Evolutionary conservation across 345 rosid species (phyloP), one percentile per base, ranked within the genome.

Genomic region (Populus davidiana): DNA sequence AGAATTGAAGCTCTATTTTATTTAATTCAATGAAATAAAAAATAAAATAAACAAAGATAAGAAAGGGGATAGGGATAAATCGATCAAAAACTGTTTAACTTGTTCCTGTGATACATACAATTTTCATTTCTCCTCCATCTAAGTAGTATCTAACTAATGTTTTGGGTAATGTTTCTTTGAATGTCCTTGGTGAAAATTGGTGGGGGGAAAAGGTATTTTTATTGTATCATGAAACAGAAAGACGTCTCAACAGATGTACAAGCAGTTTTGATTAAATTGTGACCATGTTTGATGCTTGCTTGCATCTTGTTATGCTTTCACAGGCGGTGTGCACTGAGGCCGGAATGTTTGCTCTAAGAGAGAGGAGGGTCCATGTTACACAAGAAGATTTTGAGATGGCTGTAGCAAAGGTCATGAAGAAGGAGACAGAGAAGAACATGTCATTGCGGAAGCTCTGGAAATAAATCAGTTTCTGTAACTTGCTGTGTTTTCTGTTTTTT

Each of bases 321-420:
- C 87, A 96, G 99, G 99, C 99, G 38, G 99, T 96, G 54, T 96
- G 99, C 90, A 96, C 99, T 2, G 99, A 96, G 83, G 97, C 97
- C 0, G 99, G 99, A 0, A 96, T 96, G 99, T 96, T 96, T 91
- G 99, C 99, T 2, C 81, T 96, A 33, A 89, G 99, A 74, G 99
- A 96, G 89, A 87, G 99, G 68, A 88, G 99, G 86, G 97, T 94
- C 10, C 99, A 96, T 63, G 99, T 96, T 17, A 96, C 97, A 8
- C 99, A 96, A 67, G 99, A 96, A 84, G 99, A 96, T 83, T 96
- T 96, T 33, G 99, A 96, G 91, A 96, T 96, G 98, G 98, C 98
- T 0, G 98, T 96, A 49, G 99, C 97, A 1, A 96, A 96, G 92
- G 99, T 96, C 12, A 96, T 96, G 99, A 96, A 96, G 92, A 96